These are phyloP conservation scores for Luffa aegyptiaca DNA, from an alignment of 306 rosid species.

Conservation along the genomic window DNA sequence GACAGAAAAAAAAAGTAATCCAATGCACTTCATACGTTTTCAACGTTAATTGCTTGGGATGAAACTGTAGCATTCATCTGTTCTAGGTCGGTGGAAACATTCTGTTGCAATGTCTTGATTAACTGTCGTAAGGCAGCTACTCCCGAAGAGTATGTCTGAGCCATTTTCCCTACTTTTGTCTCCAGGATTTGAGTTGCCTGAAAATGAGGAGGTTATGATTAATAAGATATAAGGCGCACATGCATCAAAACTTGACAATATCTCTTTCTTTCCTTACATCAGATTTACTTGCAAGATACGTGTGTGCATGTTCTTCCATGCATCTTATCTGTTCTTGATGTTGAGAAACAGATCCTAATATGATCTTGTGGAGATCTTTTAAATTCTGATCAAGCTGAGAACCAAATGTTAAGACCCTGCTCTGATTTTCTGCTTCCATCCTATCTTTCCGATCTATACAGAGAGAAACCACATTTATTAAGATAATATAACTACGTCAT, in stretches of 20 bases:
- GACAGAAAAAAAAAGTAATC: neutral
- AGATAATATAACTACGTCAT: neutral
- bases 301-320: conserved; percentile 61
- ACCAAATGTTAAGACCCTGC: conserved; percentile 46
- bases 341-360: conserved; percentile 62
- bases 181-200: conserved; percentile 71
- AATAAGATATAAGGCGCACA: conserved; percentile 15
- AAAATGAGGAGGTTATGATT: conserved; percentile 1
- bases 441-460: conserved; percentile 54
- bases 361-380: conserved; percentile 52
- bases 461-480: neutral
- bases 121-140: conserved; percentile 47
- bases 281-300: conserved; percentile 54
- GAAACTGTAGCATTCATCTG: conserved; percentile 43
- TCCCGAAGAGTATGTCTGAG: conserved; percentile 58
- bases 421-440: conserved; percentile 63
- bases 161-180: conserved; percentile 57
- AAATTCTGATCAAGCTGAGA: conserved; percentile 58
- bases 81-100: conserved; percentile 62
- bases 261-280: conserved; percentile 47
- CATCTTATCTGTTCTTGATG: conserved; percentile 58
- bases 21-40: conserved; percentile 33
- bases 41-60: conserved; percentile 48
- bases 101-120: conserved; percentile 41
- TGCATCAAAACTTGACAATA: neutral